A percentile compares a stretch with the other conserved stretches of the same genome.
These are phyloP conservation scores for Rosa rugosa DNA, from an alignment of 306 rosid genomes.

Conservation along the genomic window DNA sequence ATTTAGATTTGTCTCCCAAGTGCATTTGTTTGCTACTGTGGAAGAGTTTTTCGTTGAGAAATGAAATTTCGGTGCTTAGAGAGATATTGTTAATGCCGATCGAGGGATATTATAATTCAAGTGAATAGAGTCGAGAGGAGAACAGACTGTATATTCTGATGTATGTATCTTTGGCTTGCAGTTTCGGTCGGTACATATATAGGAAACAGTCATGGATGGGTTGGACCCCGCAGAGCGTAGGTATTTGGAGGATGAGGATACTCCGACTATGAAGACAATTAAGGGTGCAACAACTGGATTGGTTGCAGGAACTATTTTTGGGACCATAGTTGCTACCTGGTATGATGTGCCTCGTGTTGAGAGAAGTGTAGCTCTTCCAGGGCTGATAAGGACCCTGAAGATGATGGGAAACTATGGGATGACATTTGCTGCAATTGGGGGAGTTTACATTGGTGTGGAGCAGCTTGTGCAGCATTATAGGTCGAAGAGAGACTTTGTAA, in stretches of 20 bases:
- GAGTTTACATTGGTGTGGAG: conserved; percentile 89
- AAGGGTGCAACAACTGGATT: conserved; percentile 92
- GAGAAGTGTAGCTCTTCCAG: conserved; percentile 92
- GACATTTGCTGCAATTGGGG: conserved; percentile 97
- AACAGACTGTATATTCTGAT: not conserved
- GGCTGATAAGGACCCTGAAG: conserved; percentile 82
- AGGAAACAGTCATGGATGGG: conserved; percentile 48
- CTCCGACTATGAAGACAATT: conserved; percentile 59
- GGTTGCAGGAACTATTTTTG: conserved; percentile 78
- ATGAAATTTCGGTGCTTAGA: conserved; percentile 4
- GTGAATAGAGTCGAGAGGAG: not conserved
- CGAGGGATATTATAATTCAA: not conserved
- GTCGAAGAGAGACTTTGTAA: conserved; percentile 81
- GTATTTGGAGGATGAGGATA: conserved; percentile 91
- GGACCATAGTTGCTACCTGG: conserved; percentile 91
- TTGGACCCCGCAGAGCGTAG: conserved; percentile 81
- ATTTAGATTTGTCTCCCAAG: not conserved
- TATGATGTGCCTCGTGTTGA: conserved; percentile 96
- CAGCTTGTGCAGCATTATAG: conserved; percentile 82
- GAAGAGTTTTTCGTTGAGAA: not conserved
- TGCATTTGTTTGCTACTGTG: not conserved
- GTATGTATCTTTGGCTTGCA: conserved; percentile 8
- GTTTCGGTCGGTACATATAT: conserved; percentile 18
- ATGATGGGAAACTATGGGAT: conserved; percentile 88
- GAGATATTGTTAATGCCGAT: not conserved